Evolutionary conservation across 116 monocot species (phyloP).

Genomic region (Papilionanthe hybrid): DNA sequence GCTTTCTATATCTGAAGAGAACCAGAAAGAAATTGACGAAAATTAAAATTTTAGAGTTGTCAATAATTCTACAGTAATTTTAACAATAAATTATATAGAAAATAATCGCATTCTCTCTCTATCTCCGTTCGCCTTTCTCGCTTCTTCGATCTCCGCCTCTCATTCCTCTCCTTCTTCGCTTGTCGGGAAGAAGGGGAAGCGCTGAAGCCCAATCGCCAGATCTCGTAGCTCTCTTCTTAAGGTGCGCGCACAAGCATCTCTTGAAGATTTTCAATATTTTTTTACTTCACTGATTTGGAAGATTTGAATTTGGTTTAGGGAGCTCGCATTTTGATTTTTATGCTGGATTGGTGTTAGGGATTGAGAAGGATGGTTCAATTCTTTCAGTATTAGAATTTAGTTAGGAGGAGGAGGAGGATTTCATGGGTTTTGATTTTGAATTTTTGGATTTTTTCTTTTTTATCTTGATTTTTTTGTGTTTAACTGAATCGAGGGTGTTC

Average conservation of each 20-base stretch:
- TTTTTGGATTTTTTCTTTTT: background rate
- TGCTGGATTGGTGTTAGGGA: background rate
- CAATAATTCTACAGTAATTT: too few species aligned
- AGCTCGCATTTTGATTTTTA: background rate
- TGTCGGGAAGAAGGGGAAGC: constrained; percentile 7
- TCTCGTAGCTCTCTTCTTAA: background rate
- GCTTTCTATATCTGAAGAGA: too few species aligned
- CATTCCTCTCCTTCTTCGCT: background rate
- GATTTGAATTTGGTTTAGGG: background rate
- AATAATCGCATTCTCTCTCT: background rate
- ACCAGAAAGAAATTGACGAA: too few species aligned
- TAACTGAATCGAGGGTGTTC: background rate
- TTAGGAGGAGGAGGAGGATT: background rate
- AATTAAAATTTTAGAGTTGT: too few species aligned
- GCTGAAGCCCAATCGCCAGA: background rate
- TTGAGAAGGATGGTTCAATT: background rate
- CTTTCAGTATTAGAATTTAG: background rate
- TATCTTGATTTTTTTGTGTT: background rate
- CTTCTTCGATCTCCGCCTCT: background rate
- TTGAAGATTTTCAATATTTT: background rate
- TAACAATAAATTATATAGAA: too few species aligned
- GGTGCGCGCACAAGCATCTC: background rate
- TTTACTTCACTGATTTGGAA: background rate
- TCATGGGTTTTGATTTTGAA: background rate
- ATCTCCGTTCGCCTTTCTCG: background rate